Evolutionary conservation across 257 asterid species (phyloP).

Genomic region (Solanum acaule): DNA sequence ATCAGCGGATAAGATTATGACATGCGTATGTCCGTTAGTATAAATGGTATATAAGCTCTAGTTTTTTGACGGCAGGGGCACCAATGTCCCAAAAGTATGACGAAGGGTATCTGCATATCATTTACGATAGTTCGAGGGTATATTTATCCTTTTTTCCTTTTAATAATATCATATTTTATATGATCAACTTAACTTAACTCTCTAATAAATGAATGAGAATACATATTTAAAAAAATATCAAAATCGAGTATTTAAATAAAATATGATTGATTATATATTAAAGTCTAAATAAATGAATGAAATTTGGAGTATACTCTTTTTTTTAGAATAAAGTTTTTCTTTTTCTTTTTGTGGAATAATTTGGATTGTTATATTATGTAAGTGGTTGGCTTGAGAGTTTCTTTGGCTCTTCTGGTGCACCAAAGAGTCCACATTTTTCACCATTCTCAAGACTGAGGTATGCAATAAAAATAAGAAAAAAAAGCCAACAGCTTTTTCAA

Average conservation of each 20-base stretch:
- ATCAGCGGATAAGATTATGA: too few relatives aligned
- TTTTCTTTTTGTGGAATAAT: conserved; percentile 1
- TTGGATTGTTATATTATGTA: conserved; percentile 15
- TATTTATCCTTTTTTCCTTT: not conserved
- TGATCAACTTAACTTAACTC: not conserved
- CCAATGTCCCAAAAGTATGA: too few relatives aligned
- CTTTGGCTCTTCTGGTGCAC: conserved; percentile 41
- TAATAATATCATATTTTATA: not conserved
- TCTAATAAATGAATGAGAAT: not conserved
- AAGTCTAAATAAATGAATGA: not conserved
- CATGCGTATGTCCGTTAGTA: too few relatives aligned
- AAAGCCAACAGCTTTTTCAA: conserved; percentile 7
- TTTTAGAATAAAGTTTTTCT: conserved; percentile 8
- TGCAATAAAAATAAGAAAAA: conserved; percentile 20
- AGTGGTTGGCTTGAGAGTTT: conserved; percentile 23
- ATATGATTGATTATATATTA: not conserved
- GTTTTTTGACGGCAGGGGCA: too few relatives aligned
- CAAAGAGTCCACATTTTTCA: conserved; percentile 9
- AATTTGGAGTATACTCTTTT: not conserved
- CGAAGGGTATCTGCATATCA: too few relatives aligned
- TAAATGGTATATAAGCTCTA: too few relatives aligned
- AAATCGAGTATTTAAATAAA: not conserved
- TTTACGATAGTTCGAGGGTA: too few relatives aligned
- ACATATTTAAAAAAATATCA: not conserved
- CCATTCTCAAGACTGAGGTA: conserved; percentile 15